Conservation (phyloP, 257 asterid species). For the Solanum lignicaule region DNA sequence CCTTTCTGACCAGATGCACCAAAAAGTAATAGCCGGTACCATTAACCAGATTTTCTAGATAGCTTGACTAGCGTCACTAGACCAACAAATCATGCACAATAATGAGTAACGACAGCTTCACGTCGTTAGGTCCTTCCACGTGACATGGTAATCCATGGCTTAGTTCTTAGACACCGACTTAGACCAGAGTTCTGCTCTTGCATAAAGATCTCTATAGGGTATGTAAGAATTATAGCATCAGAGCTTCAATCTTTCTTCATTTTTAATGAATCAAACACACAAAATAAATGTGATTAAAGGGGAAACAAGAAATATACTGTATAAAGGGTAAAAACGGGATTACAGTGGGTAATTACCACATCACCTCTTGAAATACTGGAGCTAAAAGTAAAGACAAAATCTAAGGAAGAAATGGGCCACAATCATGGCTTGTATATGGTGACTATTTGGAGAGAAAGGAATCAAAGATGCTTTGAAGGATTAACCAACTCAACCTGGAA, state of each 20-base stretch:
- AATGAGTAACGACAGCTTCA: not conserved
- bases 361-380: not conserved
- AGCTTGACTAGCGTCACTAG: not conserved
- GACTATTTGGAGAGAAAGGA: not conserved
- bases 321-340: not conserved
- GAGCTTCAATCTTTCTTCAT: not conserved
- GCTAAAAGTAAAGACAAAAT: not conserved
- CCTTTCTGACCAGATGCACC: not conserved
- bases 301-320: not conserved
- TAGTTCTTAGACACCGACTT: not conserved
- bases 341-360: not conserved
- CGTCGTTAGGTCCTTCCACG: not conserved
- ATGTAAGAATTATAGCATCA: not conserved
- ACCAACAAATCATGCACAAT: not conserved
- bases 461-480: not conserved
- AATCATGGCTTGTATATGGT: not conserved
- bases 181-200: not conserved
- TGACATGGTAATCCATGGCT: not conserved
- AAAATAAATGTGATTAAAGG: not conserved
- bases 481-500: not conserved
- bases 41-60: not conserved
- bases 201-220: not conserved
- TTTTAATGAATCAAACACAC: not conserved
- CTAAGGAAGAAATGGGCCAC: not conserved
- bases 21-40: not conserved